Conservation (phyloP, 2,329 filamentous ascomycete species). For the Aspergillus chevalieri region DNA sequence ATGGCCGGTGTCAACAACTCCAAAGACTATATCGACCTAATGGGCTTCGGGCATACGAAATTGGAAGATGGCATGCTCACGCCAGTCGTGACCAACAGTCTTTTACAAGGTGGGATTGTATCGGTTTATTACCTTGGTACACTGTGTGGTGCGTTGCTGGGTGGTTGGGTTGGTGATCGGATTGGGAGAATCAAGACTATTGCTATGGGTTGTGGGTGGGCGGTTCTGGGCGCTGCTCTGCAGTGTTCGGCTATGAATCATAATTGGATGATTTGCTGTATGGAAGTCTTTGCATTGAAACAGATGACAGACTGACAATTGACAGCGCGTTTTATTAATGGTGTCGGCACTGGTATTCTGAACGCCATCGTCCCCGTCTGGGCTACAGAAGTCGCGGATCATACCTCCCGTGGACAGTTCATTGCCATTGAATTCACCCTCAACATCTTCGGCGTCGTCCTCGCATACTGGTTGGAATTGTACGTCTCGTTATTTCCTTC, state of each 20-base stretch:
- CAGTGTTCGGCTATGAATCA: constrained; percentile 62
- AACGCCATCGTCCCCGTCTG: constrained; percentile 67
- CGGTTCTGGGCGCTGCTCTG: constrained; percentile 55
- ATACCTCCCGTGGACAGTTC: constrained; percentile 62
- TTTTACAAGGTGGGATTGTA: constrained; percentile 60
- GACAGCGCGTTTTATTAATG: constrained; percentile 55
- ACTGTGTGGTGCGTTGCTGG: constrained; percentile 56
- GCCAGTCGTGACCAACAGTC: constrained; percentile 53
- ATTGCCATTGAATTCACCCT: constrained; percentile 67
- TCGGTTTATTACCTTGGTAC: constrained; percentile 56
- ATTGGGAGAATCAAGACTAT: constrained; percentile 60
- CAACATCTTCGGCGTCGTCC: constrained; percentile 65
- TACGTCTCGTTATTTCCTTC: constrained; percentile 14
- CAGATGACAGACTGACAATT: constrained; percentile 2
- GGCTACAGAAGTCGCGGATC: constrained; percentile 64
- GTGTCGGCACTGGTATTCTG: constrained; percentile 62
- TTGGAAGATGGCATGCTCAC: constrained; percentile 37
- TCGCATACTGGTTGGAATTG: constrained; percentile 57
- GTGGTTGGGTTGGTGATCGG: constrained; percentile 59
- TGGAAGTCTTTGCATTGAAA: constrained; percentile 15
- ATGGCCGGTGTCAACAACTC: constrained; percentile 62
- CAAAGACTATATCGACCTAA: constrained; percentile 57
- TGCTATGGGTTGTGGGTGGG: constrained; percentile 53
- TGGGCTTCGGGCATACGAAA: constrained; percentile 59
- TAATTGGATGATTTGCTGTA: constrained; percentile 64